phyloP scores from a whole-genome alignment of 2,329 filamentous ascomycete genomes.

The Alternaria triticimaculans region DNA sequence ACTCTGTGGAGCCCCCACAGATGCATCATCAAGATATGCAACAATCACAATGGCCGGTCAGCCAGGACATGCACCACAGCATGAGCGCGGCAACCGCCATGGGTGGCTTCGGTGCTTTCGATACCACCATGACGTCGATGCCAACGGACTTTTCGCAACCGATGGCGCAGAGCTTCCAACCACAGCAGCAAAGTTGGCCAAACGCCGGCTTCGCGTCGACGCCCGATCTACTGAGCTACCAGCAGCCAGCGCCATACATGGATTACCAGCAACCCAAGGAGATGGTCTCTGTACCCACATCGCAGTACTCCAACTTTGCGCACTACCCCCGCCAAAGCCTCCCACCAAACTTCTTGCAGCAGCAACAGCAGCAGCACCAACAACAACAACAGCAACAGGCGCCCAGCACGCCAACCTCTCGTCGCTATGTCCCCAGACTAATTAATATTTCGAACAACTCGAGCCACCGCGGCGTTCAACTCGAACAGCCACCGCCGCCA shows the following conservation, averaged over 20 bases:
- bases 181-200: slow-evolving; percentile 39
- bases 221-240: slow-evolving; percentile 43
- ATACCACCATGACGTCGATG: slow-evolving; percentile 40
- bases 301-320: slow-evolving; percentile 43
- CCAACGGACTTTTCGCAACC: slow-evolving; percentile 41
- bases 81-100: slow-evolving; percentile 39
- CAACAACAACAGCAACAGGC: slow-evolving; percentile 8
- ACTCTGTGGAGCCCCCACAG: slow-evolving; percentile 41
- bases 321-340: slow-evolving; percentile 46
- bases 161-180: slow-evolving; percentile 40
- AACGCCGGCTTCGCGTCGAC: slow-evolving; percentile 46
- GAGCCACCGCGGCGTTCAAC: slow-evolving; percentile 32
- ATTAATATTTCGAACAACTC: slow-evolving; percentile 42
- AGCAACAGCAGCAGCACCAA: slow-evolving; percentile 22
- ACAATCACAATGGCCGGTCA: slow-evolving; percentile 45
- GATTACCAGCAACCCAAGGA: slow-evolving; percentile 40
- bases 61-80: slow-evolving; percentile 38
- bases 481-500: slow-evolving; percentile 44
- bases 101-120: slow-evolving; percentile 38
- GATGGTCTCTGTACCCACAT: slow-evolving; percentile 42
- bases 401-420: slow-evolving; percentile 26
- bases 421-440: slow-evolving; percentile 44
- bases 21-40: slow-evolving; percentile 41
- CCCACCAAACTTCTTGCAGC: slow-evolving; percentile 42
- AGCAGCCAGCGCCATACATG: slow-evolving; percentile 40